Conservation (phyloP, 2,329 filamentous ascomycete genomes). For the Clarireedia monteithiana region DNA sequence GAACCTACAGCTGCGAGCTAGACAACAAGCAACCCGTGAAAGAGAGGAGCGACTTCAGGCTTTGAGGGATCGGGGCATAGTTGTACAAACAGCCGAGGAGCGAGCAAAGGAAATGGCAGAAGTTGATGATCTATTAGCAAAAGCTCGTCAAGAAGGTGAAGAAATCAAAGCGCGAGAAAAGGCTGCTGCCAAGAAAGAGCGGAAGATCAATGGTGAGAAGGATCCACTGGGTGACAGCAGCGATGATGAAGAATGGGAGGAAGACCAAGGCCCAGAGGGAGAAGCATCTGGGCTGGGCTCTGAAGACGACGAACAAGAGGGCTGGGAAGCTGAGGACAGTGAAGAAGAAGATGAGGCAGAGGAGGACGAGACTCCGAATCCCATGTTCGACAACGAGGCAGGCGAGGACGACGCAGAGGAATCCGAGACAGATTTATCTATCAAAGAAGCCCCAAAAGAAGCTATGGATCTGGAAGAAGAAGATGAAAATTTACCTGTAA, state of each 20-base stretch:
- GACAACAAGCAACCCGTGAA: conserved; percentile 71
- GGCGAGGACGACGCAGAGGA: conserved; percentile 35
- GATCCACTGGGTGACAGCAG: conserved; percentile 42
- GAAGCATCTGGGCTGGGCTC: conserved; percentile 29
- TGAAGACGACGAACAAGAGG: conserved; percentile 34
- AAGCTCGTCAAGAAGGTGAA: conserved; percentile 71
- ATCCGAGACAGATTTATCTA: conserved; percentile 19
- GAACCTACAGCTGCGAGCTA: conserved; percentile 61
- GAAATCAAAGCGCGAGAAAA: conserved; percentile 73
- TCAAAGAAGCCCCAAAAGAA: conserved; percentile 27
- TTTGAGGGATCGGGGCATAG: conserved; percentile 70
- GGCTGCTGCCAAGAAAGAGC: conserved; percentile 60
- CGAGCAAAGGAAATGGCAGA: conserved; percentile 73
- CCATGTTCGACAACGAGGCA: conserved; percentile 27
- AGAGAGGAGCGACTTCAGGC: conserved; percentile 69
- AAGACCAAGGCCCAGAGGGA: conserved; percentile 33
- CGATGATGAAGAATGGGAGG: conserved; percentile 47
- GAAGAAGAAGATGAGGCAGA: conserved; percentile 41
- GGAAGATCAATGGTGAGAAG: conserved; percentile 36
- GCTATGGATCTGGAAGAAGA: conserved; percentile 22
- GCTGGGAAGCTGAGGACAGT: conserved; percentile 34
- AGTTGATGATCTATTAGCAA: conserved; percentile 82
- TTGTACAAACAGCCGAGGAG: conserved; percentile 80
- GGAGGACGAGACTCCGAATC: conserved; percentile 24
- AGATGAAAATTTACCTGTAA: conserved; percentile 21